These are phyloP conservation scores for Phytophthora pisi DNA, from an alignment of 352 stramenopile species.

Conservation along the genomic window DNA sequence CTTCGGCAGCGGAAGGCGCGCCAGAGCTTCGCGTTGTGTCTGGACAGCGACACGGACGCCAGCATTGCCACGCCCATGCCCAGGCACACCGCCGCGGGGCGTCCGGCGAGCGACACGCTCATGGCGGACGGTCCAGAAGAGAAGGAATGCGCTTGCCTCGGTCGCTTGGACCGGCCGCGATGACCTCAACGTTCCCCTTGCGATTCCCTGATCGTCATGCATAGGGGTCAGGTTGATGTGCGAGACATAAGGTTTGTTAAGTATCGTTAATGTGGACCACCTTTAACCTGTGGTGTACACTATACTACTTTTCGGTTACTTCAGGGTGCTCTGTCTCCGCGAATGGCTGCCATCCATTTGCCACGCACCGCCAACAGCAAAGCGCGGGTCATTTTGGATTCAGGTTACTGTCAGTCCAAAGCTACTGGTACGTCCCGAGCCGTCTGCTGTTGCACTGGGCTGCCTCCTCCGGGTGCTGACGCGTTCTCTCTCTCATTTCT, in stretches of 20 bases:
- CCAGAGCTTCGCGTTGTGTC: slow-evolving; percentile 59
- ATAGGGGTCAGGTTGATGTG: slow-evolving; percentile 4
- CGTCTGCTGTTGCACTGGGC: not conserved
- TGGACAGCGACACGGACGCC: slow-evolving; percentile 67
- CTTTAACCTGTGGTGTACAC: not conserved
- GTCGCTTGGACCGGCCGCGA: too few species aligned
- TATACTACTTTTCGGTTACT: slow-evolving; percentile 2
- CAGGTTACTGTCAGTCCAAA: slow-evolving; percentile 91
- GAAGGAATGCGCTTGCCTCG: slow-evolving; percentile 11
- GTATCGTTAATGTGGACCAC: not conserved
- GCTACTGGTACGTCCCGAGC: slow-evolving; percentile 63
- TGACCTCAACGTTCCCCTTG: slow-evolving; percentile 5
- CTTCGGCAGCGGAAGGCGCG: slow-evolving; percentile 41
- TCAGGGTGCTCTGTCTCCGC: not conserved
- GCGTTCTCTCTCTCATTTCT: slow-evolving; percentile 3
- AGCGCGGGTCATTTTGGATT: slow-evolving; percentile 77
- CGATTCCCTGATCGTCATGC: slow-evolving; percentile 1
- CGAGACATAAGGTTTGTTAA: not conserved
- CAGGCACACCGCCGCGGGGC: slow-evolving; percentile 60
- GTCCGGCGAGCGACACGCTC: slow-evolving; percentile 35
- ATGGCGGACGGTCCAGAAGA: slow-evolving; percentile 17
- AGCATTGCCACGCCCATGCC: slow-evolving; percentile 77
- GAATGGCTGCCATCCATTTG: slow-evolving; percentile 39
- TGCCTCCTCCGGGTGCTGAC: slow-evolving; percentile 14
- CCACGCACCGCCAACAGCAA: slow-evolving; percentile 6